These are phyloP conservation scores for Blastobotrys petasosporus DNA, from an alignment of 1,139 yeast species.

Conservation along the genomic window DNA sequence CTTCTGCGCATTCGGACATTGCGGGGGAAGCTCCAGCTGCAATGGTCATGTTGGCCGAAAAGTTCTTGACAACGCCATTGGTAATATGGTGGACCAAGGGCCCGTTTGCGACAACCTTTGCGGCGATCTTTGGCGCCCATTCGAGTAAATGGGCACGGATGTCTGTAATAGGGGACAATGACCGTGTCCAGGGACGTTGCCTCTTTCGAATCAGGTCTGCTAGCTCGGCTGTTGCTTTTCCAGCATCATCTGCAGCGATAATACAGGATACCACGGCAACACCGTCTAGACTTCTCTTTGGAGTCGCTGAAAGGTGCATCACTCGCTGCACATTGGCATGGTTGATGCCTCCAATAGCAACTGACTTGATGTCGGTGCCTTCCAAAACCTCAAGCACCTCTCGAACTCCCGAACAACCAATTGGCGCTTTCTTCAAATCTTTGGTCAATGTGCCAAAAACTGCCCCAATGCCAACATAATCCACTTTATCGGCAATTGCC, in stretches of 20 bases:
- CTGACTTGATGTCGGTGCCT: constrained; percentile 45
- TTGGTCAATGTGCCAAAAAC: constrained; percentile 73
- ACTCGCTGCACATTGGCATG: constrained; percentile 56
- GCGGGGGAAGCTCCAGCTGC: constrained; percentile 86
- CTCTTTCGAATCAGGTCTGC: constrained; percentile 16
- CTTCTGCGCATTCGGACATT: constrained; percentile 76
- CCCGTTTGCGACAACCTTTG: constrained; percentile 16
- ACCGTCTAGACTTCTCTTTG: constrained; percentile 51
- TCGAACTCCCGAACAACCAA: constrained; percentile 66
- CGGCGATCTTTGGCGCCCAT: constrained; percentile 18
- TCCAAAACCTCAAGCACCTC: constrained; percentile 47
- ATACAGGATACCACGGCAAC: constrained; percentile 83
- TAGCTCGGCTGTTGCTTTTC: constrained; percentile 42
- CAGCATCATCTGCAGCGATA: constrained; percentile 63
- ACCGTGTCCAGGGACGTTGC: constrained; percentile 16
- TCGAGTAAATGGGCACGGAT: not conserved
- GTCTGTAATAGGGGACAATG: not conserved
- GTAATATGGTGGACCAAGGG: constrained; percentile 88
- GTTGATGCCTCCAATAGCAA: constrained; percentile 85
- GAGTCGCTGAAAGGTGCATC: constrained; percentile 44
- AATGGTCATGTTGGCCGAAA: constrained; percentile 83
- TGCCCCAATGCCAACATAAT: constrained; percentile 85
- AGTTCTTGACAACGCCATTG: constrained; percentile 81
- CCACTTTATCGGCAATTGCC: constrained; percentile 56
- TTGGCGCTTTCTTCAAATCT: constrained; percentile 44